Base-by-base conservation (phyloP, 768 basidiomycete species). In the Holtermanniella nyarrowii region DNA sequence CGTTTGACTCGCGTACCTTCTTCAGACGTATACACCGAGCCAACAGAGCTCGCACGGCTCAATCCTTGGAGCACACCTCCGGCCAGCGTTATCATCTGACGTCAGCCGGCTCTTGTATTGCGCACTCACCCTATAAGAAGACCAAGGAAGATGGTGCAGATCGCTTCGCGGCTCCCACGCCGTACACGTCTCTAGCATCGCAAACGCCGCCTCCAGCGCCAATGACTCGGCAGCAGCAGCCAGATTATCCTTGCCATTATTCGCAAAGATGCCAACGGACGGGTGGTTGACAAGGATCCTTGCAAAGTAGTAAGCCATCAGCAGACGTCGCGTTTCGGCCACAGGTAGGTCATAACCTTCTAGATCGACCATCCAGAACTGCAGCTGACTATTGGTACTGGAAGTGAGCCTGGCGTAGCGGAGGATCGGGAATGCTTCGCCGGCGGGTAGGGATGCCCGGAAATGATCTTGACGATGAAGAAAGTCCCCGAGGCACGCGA, bases 141-240 rank as follows among this genome's bases (percentile, higher is more conserved):
- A 43, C 39, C 52, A 52, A 10, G 56, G 54, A 2, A 63, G 44
- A 40, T 60, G 52, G 12, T 49, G 41, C 21, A 63, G 23, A 26
- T 23, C 46, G 13, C 45, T 44, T n/a, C 14, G 16, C 21, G 53
- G 46, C n/a, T 23, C 24, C 62, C 62, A 63, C 3, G 22, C 23
- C 5, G 49, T n/a, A 26, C 55, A 57, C 13, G 27, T 46, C 16
- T 55, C 43, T 41, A 63, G 31, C 26, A 63, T 49, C 14, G 24
- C 26, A 0, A 52, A 40, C 10, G 57, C 53, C n/a, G 50, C 44
- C 7, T 58, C 53, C 4, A 55, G 37, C 13, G 47, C 53, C 3
- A 55, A 26, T 26, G 25, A 41, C 44, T 45, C 44, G 21, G 42
- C 42, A 4, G 52, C 52, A 10, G 53, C 52, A 5, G 46, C 42